Conservation (phyloP, 2,329 filamentous ascomycete genomes). For the Sporothrix curviconia region DNA sequence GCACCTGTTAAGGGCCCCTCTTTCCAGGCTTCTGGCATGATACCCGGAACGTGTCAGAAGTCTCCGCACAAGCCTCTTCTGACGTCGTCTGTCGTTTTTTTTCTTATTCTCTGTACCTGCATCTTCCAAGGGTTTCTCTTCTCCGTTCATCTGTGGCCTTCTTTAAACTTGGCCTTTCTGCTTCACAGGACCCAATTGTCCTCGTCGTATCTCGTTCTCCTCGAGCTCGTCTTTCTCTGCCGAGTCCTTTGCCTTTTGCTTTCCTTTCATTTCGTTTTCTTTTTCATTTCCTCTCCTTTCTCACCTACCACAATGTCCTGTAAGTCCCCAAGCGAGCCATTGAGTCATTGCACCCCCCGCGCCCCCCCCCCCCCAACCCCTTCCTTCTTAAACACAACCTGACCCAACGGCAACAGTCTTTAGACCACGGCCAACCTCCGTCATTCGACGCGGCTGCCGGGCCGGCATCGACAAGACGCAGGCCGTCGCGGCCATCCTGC, state of each 20-base stretch:
- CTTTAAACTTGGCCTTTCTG: no score
- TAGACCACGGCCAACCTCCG: slow-evolving; percentile 35
- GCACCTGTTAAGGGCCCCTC: no score
- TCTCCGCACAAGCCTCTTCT: not conserved
- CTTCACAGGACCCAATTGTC: no score
- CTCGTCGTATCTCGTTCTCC: not conserved
- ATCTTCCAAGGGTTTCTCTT: not conserved
- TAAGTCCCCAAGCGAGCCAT: no score
- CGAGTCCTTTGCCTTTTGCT: not conserved
- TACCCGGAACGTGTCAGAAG: slow-evolving; percentile 7
- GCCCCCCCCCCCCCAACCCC: no score
- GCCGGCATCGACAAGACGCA: slow-evolving; percentile 28
- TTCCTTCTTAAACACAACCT: not conserved
- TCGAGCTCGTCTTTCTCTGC: not conserved
- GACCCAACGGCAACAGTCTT: slow-evolving; percentile 29
- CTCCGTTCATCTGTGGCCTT: not conserved
- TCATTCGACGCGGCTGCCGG: slow-evolving; percentile 39
- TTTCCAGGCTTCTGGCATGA: not conserved
- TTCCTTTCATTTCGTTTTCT: not conserved
- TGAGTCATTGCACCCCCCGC: no score
- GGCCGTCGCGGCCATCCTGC: slow-evolving; percentile 43
- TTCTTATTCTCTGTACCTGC: not conserved
- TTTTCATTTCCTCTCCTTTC: not conserved
- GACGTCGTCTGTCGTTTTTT: not conserved
- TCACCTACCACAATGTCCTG: not conserved